These are phyloP conservation scores for Neostapfia colusana DNA, from an alignment of 176 grass and related monocot species.

Conservation along the genomic window DNA sequence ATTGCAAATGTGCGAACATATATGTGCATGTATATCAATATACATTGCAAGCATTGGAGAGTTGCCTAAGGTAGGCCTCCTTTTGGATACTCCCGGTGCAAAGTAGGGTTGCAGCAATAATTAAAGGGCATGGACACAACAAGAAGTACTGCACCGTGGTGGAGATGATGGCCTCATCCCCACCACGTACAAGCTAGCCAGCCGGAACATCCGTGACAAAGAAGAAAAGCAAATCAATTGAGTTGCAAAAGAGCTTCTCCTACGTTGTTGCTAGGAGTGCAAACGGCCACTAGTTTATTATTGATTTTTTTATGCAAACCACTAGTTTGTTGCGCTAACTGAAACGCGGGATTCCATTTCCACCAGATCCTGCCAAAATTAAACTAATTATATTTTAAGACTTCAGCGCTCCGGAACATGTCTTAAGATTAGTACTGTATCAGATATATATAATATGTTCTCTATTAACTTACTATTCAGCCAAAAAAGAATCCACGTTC, in stretches of 20 bases:
- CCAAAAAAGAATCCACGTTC: no score
- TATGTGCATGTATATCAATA: not conserved
- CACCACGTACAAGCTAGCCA: slow-evolving; percentile 34
- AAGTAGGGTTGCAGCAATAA: slow-evolving; percentile 56
- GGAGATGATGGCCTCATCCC: slow-evolving; percentile 61
- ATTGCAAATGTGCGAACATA: not conserved
- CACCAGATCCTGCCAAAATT: not conserved
- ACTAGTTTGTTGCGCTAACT: not conserved
- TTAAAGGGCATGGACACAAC: slow-evolving; percentile 50
- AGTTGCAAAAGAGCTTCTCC: not conserved
- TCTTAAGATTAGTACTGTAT: no score
- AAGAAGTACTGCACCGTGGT: slow-evolving; percentile 50
- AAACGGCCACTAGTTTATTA: not conserved
- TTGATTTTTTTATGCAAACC: no score
- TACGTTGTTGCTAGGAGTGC: not conserved
- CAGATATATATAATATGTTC: no score
- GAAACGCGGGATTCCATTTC: not conserved
- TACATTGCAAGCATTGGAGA: not conserved
- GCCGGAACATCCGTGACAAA: slow-evolving; percentile 38
- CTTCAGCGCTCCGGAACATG: no score
- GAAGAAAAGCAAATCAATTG: slow-evolving; percentile 36
- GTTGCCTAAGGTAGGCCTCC: slow-evolving; percentile 13
- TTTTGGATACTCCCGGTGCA: slow-evolving; percentile 53
- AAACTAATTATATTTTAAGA: no score
- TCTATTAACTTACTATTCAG: no score